Evolutionary conservation across 225 moss, liverwort and hornwort genomes (phyloP), one percentile per base, ranked within the genome.

Genomic region (Straminergon stramineum): DNA sequence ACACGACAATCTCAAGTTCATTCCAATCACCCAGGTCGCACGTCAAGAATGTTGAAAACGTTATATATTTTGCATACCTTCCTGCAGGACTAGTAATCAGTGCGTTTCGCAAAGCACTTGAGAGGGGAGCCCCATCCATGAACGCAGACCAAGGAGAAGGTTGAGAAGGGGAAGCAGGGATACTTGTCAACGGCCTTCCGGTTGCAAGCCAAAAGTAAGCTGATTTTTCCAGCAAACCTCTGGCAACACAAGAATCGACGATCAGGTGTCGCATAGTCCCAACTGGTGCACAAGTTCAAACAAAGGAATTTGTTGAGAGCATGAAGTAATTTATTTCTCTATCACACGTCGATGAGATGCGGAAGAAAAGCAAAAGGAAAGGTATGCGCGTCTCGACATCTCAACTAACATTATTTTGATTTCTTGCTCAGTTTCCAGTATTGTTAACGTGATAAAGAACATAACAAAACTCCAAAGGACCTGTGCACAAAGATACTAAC

Each of bases 171-270:
- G 93, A 90, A 68, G 94, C 90, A 77, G 93, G 57, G 68, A 90
- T 81, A 91, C 85, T 96, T 75, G 91, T 86, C 67, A 93, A 84
- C 45, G 94, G 79, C 35, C 94, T 92, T 80, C 94, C 95, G 57
- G 92, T 93, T 43, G 74, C 89, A 75, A 96, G 94, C 98, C 98
- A 98, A 87, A 96, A 95, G 74, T 98, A 98, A 66, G 98, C 96
- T 80, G 98, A 93, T 78, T 89, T 94, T 89, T 97, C 97, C 83
- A 98, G 91, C 82, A 98, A 89, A 81, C 96, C 93, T 92, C 98
- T 96, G 75, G 97, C 92, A 92, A 98, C 95, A 86, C 98, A 97
- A 45, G 97, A 95, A 88, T 98, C 98, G 92, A 98, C 95, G 84
- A 98, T 95, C 90, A 98, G 91, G 89, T 98, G 98, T 67, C 97